Percentiles rank a stretch among this genome's conserved stretches.
These are phyloP conservation scores for Melampsora americana DNA, from an alignment of 1,284 basidiomycete genomes.

Conservation along the genomic window DNA sequence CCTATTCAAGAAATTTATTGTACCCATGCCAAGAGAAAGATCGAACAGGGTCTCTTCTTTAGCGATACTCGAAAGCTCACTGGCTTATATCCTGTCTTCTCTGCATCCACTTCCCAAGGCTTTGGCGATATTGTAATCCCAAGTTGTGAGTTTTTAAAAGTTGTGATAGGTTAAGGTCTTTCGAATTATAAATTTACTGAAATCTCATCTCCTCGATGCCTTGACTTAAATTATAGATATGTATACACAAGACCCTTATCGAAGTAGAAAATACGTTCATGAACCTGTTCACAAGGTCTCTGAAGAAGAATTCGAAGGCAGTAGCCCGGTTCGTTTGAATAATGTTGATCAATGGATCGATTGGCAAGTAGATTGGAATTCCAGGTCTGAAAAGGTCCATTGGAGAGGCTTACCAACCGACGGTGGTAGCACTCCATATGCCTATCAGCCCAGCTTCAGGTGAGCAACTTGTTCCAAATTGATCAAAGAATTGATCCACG, in stretches of 20 bases:
- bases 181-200: not conserved
- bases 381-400: slow-evolving; percentile 15
- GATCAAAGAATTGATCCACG: too few species aligned
- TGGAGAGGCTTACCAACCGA: slow-evolving; percentile 27
- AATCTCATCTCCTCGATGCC: not conserved
- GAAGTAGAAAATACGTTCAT: slow-evolving; percentile 25
- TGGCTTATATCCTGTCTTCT: slow-evolving; percentile 36
- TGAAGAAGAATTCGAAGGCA: slow-evolving; percentile 15
- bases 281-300: slow-evolving; percentile 26
- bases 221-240: not conserved
- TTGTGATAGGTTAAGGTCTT: not conserved
- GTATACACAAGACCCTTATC: slow-evolving; percentile 34
- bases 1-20: slow-evolving; percentile 29
- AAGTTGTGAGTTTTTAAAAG: slow-evolving; percentile 15
- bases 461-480: not conserved
- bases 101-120: slow-evolving; percentile 34
- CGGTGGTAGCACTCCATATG: slow-evolving; percentile 17
- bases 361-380: slow-evolving; percentile 25
- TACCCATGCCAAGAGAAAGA: not conserved
- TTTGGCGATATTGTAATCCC: slow-evolving; percentile 38
- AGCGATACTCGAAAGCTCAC: slow-evolving; percentile 24
- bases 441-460: slow-evolving; percentile 22
- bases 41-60: slow-evolving; percentile 33
- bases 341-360: slow-evolving; percentile 4
- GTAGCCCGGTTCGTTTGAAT: not conserved